phyloP scores from a whole-genome alignment of 2,329 filamentous ascomycete species.

The Chaetothyriales sp. region DNA sequence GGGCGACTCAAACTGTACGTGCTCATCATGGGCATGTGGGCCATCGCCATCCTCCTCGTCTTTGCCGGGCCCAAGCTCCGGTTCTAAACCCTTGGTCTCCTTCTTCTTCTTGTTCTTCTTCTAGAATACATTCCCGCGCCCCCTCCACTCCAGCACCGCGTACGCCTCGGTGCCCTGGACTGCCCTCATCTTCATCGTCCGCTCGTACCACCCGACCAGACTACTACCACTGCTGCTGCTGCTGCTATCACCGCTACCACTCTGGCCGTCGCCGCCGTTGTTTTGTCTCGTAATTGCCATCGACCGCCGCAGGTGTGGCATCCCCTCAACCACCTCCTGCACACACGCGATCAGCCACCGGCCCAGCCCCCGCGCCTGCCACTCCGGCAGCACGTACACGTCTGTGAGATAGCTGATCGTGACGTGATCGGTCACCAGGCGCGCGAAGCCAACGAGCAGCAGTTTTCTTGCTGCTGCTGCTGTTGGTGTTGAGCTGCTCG shows the following conservation, averaged over 20 bases:
- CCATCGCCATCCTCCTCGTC: conserved; percentile 63
- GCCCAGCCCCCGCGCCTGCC: conserved; percentile 47
- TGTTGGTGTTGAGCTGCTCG: conserved; percentile 1
- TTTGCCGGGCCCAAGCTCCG: conserved; percentile 77
- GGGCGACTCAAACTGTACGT: conserved; percentile 70
- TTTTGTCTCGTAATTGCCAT: conserved; percentile 37
- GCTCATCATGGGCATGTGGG: conserved; percentile 68
- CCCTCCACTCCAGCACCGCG: neutral
- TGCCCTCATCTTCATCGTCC: neutral
- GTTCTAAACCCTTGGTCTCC: no score
- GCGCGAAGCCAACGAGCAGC: conserved; percentile 37
- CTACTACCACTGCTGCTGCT: neutral
- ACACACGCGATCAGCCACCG: conserved; percentile 49
- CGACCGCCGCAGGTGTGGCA: conserved; percentile 46
- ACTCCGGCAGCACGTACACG: conserved; percentile 46
- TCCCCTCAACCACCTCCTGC: conserved; percentile 39
- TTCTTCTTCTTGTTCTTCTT: no score
- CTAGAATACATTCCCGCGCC: neutral
- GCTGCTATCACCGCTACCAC: neutral
- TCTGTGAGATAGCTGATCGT: conserved; percentile 57
- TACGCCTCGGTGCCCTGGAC: neutral
- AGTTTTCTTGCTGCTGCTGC: conserved; percentile 19
- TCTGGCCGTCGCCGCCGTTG: no score
- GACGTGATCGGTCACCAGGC: conserved; percentile 53
- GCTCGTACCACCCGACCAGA: neutral